Evolutionary conservation across 2,329 filamentous ascomycete genomes (phyloP).

Genomic region (Trichoderma guizhouense): DNA sequence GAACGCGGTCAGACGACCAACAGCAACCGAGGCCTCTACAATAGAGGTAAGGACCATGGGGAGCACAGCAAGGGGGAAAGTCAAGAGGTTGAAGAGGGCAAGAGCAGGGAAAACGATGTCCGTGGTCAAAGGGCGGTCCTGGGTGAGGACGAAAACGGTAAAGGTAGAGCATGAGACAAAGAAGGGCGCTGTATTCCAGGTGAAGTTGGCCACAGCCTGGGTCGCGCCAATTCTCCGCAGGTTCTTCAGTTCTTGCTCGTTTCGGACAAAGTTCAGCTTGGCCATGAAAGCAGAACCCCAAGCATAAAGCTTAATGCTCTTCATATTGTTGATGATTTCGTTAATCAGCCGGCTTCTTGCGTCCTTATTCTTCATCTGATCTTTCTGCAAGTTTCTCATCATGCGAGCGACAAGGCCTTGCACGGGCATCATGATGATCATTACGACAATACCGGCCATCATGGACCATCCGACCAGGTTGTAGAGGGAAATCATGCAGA

Average conservation of each 20-base stretch:
- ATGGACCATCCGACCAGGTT: slow-evolving; percentile 93
- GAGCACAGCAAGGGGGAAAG: slow-evolving; percentile 88
- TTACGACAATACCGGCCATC: slow-evolving; percentile 90
- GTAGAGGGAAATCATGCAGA: slow-evolving; percentile 96
- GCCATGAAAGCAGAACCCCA: slow-evolving; percentile 98
- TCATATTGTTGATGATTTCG: slow-evolving; percentile 99
- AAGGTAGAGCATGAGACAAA: slow-evolving; percentile 97
- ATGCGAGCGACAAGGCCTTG: slow-evolving; percentile 88
- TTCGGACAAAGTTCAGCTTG: slow-evolving; percentile 92
- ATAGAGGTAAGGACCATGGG: slow-evolving; percentile 98
- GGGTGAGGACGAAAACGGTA: slow-evolving; percentile 85
- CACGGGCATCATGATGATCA: slow-evolving; percentile 96
- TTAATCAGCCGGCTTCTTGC: slow-evolving; percentile 88
- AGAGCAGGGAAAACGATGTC: slow-evolving; percentile 92
- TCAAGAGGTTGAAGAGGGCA: slow-evolving; percentile 87
- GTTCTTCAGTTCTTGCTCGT: slow-evolving; percentile 93
- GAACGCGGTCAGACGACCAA: slow-evolving; percentile 78
- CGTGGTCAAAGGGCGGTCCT: slow-evolving; percentile 76
- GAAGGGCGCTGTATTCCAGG: slow-evolving; percentile 96
- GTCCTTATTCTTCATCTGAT: slow-evolving; percentile 99
- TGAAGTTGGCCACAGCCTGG: slow-evolving; percentile 93
- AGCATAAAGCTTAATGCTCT: slow-evolving; percentile 97
- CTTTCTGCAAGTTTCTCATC: slow-evolving; percentile 92
- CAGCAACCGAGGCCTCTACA: slow-evolving; percentile 92
- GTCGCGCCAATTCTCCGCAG: slow-evolving; percentile 93